phyloP scores from a whole-genome alignment of 768 basidiomycete genomes.

The Pleurotus djamor region DNA sequence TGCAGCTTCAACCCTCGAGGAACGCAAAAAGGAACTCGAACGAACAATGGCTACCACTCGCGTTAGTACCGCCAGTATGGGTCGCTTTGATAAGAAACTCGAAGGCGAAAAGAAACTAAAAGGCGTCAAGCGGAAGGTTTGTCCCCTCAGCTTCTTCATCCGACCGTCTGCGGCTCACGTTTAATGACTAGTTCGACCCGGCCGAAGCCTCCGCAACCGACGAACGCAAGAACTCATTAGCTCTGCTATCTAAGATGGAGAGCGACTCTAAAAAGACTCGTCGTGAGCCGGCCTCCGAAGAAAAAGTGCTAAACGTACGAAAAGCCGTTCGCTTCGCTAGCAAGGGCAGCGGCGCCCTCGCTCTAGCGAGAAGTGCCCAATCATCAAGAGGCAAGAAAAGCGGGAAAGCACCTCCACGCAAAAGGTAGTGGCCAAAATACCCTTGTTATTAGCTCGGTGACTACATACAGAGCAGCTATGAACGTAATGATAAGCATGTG shows the following conservation, averaged over 20 bases:
- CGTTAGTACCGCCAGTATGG: slow-evolving; percentile 92
- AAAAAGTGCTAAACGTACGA: slow-evolving; percentile 74
- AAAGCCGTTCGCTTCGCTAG: slow-evolving; percentile 84
- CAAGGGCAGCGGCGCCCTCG: slow-evolving; percentile 62
- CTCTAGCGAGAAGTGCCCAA: slow-evolving; percentile 42
- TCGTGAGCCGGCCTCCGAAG: slow-evolving; percentile 39
- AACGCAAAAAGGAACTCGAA: slow-evolving; percentile 75
- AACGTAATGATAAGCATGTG: neutral
- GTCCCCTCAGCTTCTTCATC: slow-evolving; percentile 10
- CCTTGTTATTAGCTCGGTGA: neutral
- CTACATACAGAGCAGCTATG: slow-evolving; percentile 2
- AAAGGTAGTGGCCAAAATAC: neutral
- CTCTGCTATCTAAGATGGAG: slow-evolving; percentile 77
- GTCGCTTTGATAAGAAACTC: slow-evolving; percentile 86
- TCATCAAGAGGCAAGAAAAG: slow-evolving; percentile 20
- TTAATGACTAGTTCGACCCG: slow-evolving; percentile 70
- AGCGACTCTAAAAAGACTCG: slow-evolving; percentile 66
- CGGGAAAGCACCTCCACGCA: slow-evolving; percentile 8
- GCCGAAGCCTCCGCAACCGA: slow-evolving; percentile 59
- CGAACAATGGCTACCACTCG: slow-evolving; percentile 73
- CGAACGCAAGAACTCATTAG: slow-evolving; percentile 75
- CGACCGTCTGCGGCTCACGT: neutral
- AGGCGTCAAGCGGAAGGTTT: slow-evolving; percentile 91
- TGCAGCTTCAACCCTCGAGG: slow-evolving; percentile 29
- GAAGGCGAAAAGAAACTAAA: slow-evolving; percentile 89